Percentiles rank a stretch among this genome's conserved stretches.
These are phyloP conservation scores for Volutella citrinella DNA, from an alignment of 2,329 filamentous ascomycete species.

Conservation along the genomic window DNA sequence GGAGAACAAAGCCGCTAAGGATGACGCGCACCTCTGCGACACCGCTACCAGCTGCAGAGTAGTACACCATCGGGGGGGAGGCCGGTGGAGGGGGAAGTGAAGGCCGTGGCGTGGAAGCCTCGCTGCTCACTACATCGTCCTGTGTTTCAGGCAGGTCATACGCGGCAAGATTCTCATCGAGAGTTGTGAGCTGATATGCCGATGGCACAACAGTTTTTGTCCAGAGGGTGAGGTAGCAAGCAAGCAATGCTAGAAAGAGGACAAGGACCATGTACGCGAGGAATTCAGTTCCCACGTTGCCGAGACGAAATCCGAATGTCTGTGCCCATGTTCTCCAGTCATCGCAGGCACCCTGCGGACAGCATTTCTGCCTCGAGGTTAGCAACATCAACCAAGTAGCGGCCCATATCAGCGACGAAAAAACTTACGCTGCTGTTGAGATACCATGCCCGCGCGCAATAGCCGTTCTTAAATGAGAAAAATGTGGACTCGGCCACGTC, in stretches of 20 bases:
- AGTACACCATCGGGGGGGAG: constrained; percentile 80
- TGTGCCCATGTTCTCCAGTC: constrained; percentile 58
- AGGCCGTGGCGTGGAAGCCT: constrained; percentile 42
- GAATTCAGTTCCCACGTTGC: constrained; percentile 68
- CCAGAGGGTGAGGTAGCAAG: constrained; percentile 77
- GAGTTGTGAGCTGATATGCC: constrained; percentile 77
- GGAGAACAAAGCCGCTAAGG: constrained; percentile 93
- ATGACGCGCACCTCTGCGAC: constrained; percentile 98
- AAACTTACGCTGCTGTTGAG: constrained; percentile 62
- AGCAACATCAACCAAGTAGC: background rate
- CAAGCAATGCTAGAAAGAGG: constrained; percentile 63
- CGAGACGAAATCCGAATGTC: constrained; percentile 43
- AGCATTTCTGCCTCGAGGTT: constrained; percentile 43
- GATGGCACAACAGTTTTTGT: constrained; percentile 96
- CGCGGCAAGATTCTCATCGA: constrained; percentile 90
- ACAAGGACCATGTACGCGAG: constrained; percentile 71
- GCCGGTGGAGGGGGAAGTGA: constrained; percentile 35
- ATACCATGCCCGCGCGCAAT: constrained; percentile 72
- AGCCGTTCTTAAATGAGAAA: constrained; percentile 90
- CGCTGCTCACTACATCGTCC: constrained; percentile 40
- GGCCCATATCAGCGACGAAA: background rate
- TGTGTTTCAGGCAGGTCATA: constrained; percentile 39
- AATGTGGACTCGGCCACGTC: constrained; percentile 81
- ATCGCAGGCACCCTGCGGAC: constrained; percentile 52
- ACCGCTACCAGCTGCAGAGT: constrained; percentile 91